Percentiles rank a stretch among this genome's conserved stretches.
These are phyloP conservation scores for Auxenochlorella protothecoides DNA, from an alignment of 139 green algal genomes.

Conservation along the genomic window DNA sequence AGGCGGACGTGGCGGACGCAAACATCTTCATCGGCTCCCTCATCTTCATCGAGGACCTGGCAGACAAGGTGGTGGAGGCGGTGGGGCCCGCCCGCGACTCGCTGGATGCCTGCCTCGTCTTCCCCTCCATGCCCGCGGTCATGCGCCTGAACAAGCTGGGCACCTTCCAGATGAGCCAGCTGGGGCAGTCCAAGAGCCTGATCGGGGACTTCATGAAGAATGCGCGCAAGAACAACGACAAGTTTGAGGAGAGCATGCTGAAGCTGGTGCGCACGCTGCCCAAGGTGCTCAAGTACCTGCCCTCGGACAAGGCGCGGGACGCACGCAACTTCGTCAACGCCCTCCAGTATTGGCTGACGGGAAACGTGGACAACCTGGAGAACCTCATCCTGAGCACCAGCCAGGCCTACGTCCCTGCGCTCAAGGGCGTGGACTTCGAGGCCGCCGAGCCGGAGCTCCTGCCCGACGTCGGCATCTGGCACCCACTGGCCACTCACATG, in stretches of 20 bases:
- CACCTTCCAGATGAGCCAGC: conserved; percentile 93
- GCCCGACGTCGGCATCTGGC: conserved; percentile 96
- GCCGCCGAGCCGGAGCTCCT: conserved; percentile 79
- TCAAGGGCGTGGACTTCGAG: conserved; percentile 68
- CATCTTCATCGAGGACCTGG: conserved; percentile 99
- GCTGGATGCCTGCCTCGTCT: conserved; percentile 94
- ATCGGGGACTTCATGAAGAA: conserved; percentile 95
- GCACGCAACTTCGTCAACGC: conserved; percentile 77
- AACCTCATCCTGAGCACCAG: conserved; percentile 89
- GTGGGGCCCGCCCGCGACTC: conserved; percentile 63
- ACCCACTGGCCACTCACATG: conserved; percentile 75
- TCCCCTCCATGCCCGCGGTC: conserved; percentile 98
- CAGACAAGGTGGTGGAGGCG: conserved; percentile 90
- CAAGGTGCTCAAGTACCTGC: conserved; percentile 90
- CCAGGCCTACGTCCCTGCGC: conserved; percentile 73
- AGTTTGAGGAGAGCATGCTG: conserved; percentile 97
- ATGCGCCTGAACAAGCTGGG: conserved; percentile 99
- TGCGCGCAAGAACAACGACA: conserved; percentile 77
- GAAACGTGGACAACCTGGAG: conserved; percentile 94
- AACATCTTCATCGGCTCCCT: conserved; percentile 99
- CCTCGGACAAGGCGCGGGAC: conserved; percentile 79
- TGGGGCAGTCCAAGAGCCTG: conserved; percentile 86
- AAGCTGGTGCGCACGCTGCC: conserved; percentile 82
- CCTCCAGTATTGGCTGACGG: conserved; percentile 99
- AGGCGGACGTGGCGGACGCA: conserved; percentile 71